A percentile compares a stretch with the other conserved stretches of the same genome.
phyloP scores from a whole-genome alignment of 2,329 filamentous ascomycete species.

The Sporothrix globosa region DNA sequence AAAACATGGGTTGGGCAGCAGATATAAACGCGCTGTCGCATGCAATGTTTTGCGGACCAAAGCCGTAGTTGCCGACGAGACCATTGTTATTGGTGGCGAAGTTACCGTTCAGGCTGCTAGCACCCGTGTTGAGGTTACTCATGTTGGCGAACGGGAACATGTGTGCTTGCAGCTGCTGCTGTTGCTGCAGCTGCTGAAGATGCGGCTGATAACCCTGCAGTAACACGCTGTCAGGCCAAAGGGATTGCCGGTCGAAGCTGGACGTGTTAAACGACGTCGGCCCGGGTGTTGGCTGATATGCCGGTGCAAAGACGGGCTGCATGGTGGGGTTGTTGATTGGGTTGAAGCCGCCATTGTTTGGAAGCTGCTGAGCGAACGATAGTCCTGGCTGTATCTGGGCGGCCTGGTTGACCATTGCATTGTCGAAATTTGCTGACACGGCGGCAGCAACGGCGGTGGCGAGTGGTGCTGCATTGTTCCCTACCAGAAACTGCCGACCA shows the following conservation, averaged over 20 bases:
- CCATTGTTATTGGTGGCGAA: slow-evolving; percentile 23
- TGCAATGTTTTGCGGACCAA: slow-evolving; percentile 44
- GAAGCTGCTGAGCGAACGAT: slow-evolving; percentile 5
- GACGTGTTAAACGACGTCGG: slow-evolving; percentile 49
- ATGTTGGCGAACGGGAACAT: slow-evolving; percentile 40
- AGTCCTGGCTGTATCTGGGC: slow-evolving; percentile 23
- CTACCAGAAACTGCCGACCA: neutral
- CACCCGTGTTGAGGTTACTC: slow-evolving; percentile 13
- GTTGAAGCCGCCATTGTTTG: slow-evolving; percentile 28
- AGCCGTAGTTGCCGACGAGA: slow-evolving; percentile 37
- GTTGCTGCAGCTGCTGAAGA: slow-evolving; percentile 38
- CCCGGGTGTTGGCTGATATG: slow-evolving; percentile 45
- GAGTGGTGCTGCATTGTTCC: neutral
- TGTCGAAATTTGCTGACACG: neutral
- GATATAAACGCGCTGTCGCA: slow-evolving; percentile 43
- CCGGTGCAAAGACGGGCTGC: slow-evolving; percentile 41
- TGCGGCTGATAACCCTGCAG: slow-evolving; percentile 42
- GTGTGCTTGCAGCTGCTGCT: slow-evolving; percentile 39
- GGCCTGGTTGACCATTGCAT: slow-evolving; percentile 18
- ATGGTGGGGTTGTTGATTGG: slow-evolving; percentile 37
- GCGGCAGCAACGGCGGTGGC: slow-evolving; percentile 33
- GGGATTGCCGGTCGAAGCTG: slow-evolving; percentile 44
- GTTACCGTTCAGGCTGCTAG: neutral
- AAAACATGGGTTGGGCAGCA: slow-evolving; percentile 39
- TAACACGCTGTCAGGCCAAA: slow-evolving; percentile 46